Conservation (phyloP, 164 flowering plant genomes). For the Vitis vinifera region DNA sequence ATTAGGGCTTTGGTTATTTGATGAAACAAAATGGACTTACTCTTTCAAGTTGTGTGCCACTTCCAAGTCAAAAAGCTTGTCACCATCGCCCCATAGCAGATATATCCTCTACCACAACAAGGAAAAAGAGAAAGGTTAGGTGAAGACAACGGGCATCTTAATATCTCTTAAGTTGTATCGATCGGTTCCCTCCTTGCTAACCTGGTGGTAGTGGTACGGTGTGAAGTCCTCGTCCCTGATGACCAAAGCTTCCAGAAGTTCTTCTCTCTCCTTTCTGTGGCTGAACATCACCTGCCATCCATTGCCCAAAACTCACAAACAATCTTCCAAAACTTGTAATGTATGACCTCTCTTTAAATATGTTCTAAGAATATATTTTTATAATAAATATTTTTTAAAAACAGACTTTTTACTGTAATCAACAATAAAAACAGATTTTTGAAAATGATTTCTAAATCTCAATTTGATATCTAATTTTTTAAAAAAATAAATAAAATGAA, state of each 20-base stretch:
- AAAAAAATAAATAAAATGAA: too few species aligned
- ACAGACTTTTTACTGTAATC: too few species aligned
- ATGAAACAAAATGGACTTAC: conserved; percentile 9
- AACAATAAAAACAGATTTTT: too few species aligned
- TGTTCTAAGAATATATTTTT: too few species aligned
- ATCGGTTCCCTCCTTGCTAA: neutral
- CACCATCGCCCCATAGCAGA: conserved; percentile 18
- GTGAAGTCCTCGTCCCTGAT: conserved; percentile 14
- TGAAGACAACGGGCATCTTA: too few species aligned
- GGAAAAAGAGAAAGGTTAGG: too few species aligned
- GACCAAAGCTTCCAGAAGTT: conserved; percentile 29
- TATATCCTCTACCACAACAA: neutral
- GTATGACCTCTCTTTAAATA: too few species aligned
- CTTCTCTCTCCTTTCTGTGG: conserved; percentile 28
- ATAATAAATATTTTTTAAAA: too few species aligned
- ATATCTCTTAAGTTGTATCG: too few species aligned
- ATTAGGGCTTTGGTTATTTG: too few species aligned
- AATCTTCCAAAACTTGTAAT: neutral
- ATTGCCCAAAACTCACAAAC: neutral
- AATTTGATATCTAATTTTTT: too few species aligned
- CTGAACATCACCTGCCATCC: conserved; percentile 19
- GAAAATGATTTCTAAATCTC: too few species aligned
- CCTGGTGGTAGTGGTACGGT: conserved; percentile 9
- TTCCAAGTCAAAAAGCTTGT: conserved; percentile 13
- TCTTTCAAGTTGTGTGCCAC: conserved; percentile 10